phyloP scores from a whole-genome alignment of 768 basidiomycete genomes.

The Phaffia australis region DNA sequence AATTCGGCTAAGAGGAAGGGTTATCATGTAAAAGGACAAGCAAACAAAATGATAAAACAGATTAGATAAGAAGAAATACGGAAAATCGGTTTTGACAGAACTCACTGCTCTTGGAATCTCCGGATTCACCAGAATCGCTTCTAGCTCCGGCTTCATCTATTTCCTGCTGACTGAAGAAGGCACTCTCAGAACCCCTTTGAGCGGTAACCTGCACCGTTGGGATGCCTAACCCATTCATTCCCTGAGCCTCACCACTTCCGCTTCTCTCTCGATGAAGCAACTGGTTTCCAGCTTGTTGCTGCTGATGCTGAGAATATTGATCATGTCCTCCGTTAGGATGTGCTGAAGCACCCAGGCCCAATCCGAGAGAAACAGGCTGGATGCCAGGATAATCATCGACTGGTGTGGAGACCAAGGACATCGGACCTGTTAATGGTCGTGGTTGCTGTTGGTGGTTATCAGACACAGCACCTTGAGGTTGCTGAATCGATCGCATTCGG shows the following conservation, averaged over 20 bases:
- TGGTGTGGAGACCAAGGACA: background rate
- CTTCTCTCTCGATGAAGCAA: background rate
- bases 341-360: slow-evolving; percentile 15
- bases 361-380: slow-evolving; percentile 23
- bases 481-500: slow-evolving; percentile 91
- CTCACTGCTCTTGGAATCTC: slow-evolving; percentile 18
- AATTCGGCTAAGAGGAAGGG: slow-evolving; percentile 52
- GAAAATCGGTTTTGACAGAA: background rate
- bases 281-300: background rate
- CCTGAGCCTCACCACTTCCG: background rate
- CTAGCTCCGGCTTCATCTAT: too few species aligned
- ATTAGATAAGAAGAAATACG: slow-evolving; percentile 34
- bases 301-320: background rate
- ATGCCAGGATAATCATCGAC: slow-evolving; percentile 25
- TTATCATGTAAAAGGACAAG: slow-evolving; percentile 36
- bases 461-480: slow-evolving; percentile 7
- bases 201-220: slow-evolving; percentile 24
- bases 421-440: background rate
- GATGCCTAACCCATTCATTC: slow-evolving; percentile 2
- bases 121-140: too few species aligned
- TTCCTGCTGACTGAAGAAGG: background rate
- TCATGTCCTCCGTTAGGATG: background rate
- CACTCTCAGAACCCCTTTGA: slow-evolving; percentile 5
- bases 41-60: slow-evolving; percentile 34
- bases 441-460: slow-evolving; percentile 24